Evolutionary conservation across 495 filamentous ascomycete genomes (phyloP).

Genomic region (Aspergillus biplanus): DNA sequence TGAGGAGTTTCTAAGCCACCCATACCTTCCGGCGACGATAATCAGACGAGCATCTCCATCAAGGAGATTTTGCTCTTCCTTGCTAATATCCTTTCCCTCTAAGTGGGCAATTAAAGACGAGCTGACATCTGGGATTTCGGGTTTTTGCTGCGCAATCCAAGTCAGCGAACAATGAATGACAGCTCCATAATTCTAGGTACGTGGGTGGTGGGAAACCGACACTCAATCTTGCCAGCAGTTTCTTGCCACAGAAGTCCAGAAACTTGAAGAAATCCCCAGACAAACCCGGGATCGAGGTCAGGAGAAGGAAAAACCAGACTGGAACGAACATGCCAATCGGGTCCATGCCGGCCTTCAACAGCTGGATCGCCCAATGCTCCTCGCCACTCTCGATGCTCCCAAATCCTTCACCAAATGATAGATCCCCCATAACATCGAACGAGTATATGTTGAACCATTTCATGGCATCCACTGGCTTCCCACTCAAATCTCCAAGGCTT

Average conservation of each 20-base stretch:
- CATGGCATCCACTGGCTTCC: constrained; percentile 28
- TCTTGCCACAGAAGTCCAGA: constrained; percentile 26
- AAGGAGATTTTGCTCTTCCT: constrained; percentile 31
- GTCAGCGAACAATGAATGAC: background rate
- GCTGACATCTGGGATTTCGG: constrained; percentile 35
- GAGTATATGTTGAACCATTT: constrained; percentile 50
- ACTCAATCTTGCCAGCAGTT: constrained; percentile 11
- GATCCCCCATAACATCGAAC: constrained; percentile 56
- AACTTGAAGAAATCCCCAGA: constrained; percentile 41
- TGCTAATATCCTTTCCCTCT: constrained; percentile 23
- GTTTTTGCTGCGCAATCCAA: constrained; percentile 25
- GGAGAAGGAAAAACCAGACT: constrained; percentile 39
- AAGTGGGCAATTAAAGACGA: constrained; percentile 35
- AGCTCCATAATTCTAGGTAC: too few species aligned
- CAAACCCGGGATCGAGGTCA: constrained; percentile 29
- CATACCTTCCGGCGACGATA: constrained; percentile 39
- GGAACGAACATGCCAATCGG: constrained; percentile 36
- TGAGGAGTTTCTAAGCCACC: background rate
- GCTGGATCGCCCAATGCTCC: constrained; percentile 35
- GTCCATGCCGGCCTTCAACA: constrained; percentile 30
- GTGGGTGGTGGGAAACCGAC: background rate
- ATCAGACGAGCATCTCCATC: constrained; percentile 34
- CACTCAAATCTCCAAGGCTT: constrained; percentile 10
- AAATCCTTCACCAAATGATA: constrained; percentile 51
- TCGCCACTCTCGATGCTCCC: constrained; percentile 40